A percentile compares a stretch with the other conserved stretches of the same genome.
Conservation (phyloP, 495 filamentous ascomycete species). For the Tuber melanosporum region DNA sequence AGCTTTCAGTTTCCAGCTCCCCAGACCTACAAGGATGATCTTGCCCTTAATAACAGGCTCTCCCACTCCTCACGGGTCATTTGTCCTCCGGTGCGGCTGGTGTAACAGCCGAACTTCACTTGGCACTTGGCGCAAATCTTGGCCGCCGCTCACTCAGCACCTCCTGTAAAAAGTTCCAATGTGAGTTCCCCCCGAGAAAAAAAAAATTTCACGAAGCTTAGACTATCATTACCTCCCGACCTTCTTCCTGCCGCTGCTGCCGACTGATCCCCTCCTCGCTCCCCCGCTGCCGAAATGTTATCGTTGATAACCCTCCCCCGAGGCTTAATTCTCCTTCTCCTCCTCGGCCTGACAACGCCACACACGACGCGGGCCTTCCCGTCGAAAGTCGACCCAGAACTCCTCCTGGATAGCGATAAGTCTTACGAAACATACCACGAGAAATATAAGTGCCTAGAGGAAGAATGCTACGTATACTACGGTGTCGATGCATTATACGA, state of each 20-base stretch:
- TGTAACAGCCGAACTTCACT: neutral
- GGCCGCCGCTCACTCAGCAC: neutral
- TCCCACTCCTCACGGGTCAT: neutral
- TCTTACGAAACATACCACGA: neutral
- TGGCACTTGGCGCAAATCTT: constrained; percentile 1
- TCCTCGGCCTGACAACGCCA: neutral
- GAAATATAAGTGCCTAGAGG: neutral
- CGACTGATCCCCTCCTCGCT: neutral
- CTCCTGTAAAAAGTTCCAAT: neutral
- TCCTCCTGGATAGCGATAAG: neutral
- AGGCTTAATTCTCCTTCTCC: neutral
- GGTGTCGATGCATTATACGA: neutral
- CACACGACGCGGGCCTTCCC: neutral
- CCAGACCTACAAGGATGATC: neutral
- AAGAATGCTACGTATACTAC: constrained; percentile 1
- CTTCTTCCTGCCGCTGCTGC: neutral
- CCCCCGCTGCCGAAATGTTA: neutral
- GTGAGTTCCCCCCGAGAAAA: neutral
- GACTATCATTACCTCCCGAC: neutral
- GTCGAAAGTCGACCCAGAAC: neutral
- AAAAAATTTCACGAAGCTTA: neutral
- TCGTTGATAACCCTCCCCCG: neutral
- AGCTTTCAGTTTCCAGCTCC: neutral
- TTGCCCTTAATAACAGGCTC: neutral
- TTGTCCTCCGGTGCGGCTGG: neutral